phyloP scores from a whole-genome alignment of 352 stramenopile genomes.

The Aphanomyces astaci region DNA sequence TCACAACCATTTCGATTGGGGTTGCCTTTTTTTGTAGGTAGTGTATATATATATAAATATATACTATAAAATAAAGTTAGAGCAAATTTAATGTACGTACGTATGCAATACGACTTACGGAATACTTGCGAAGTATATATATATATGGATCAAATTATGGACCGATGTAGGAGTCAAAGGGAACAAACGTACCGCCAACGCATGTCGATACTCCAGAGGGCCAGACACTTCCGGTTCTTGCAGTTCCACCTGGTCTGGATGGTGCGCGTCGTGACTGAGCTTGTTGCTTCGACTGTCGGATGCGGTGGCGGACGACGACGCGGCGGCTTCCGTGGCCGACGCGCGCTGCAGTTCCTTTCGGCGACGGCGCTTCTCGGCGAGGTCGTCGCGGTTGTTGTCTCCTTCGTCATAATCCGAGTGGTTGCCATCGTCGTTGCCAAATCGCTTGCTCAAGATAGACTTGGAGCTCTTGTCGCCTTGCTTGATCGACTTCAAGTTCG shows the following conservation, averaged over 20 bases:
- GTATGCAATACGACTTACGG: too few relatives aligned
- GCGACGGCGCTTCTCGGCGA: constrained; percentile 67
- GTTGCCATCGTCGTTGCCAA: constrained; percentile 46
- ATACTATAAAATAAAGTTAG: too few relatives aligned
- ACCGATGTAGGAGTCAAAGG: too few relatives aligned
- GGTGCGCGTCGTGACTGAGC: neutral
- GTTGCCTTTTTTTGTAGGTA: too few relatives aligned
- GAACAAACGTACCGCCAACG: neutral
- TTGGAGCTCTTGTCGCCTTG: constrained; percentile 47
- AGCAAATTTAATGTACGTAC: too few relatives aligned
- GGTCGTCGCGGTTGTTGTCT: constrained; percentile 30
- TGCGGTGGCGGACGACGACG: constrained; percentile 39
- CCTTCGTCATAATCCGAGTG: constrained; percentile 37
- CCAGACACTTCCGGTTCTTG: constrained; percentile 18
- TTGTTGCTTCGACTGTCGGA: constrained; percentile 1
- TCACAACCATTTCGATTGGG: too few relatives aligned
- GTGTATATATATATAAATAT: too few relatives aligned
- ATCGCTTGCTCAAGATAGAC: constrained; percentile 69
- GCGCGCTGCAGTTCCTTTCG: constrained; percentile 61
- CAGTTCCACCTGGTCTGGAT: constrained; percentile 21
- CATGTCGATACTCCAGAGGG: constrained; percentile 13
- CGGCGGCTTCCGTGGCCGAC: constrained; percentile 28
- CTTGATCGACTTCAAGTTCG: constrained; percentile 73
- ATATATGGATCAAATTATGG: too few relatives aligned
- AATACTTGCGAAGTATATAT: too few relatives aligned